Evolutionary conservation across 148 eudicot species (phyloP), one percentile per base, ranked within the genome.

Genomic region (Cornus suecica): DNA sequence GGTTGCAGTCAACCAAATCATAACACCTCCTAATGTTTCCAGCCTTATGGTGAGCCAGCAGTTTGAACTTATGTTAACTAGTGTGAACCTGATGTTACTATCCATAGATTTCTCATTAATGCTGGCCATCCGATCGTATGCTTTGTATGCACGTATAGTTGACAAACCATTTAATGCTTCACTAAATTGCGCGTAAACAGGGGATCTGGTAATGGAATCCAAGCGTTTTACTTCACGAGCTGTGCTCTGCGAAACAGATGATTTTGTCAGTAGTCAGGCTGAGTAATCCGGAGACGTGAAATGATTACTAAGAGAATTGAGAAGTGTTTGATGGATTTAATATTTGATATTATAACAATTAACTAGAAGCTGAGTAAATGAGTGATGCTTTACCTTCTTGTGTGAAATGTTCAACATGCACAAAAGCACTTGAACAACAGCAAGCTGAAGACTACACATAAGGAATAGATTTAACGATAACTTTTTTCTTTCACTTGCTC

Each of bases 1-100:
- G 24, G 88, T 88, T 77, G 91, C 89, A 15, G 86, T 88, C 69
- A 85, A 76, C 91, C 91, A 88, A 80, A 88, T 88, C 87, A 88
- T 88, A 69, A 86, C 48, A 24, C 91, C 91, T 71, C 89, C 91
- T 22, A 88, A 75, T 61, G 89, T 82, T 80, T 86, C 86, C 58
- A 88, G 66, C 71, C 88, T 86, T 78, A 86, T 88, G 80, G 84
- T 84, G 22, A 88, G 82, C 91, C 87, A 88, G 32, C 89, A 88
- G 73, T 88, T 86, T 29, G 88, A 86, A 74, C 89, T 82, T 22
- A 71, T 48, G 60, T 88, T 88, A 18, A 62, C 87, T 2, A 88
- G 83, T 54, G 87, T 82, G 79, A 84, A 86, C 64, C 89, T 78
- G 30, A 84, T 68, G 68, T 88, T 88, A 62, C 86, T 88, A 77